These are phyloP conservation scores for Cordyceps pruinosa DNA, from an alignment of 2,329 filamentous ascomycete genomes.

Conservation along the genomic window DNA sequence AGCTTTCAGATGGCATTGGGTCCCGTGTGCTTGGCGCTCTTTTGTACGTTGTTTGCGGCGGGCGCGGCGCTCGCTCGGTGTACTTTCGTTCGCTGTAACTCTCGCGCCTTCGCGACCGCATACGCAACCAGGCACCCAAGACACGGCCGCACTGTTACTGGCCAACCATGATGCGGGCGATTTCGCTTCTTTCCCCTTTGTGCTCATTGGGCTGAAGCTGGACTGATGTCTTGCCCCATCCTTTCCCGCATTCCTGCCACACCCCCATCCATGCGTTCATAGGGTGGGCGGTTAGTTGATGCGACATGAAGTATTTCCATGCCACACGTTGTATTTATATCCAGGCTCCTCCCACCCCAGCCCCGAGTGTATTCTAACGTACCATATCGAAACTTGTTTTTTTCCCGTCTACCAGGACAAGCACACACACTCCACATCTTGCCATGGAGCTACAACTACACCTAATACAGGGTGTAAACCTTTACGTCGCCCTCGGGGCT, in stretches of 20 bases:
- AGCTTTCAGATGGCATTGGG: no score
- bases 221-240: background rate
- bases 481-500: slow-evolving; percentile 5
- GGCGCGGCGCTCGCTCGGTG: background rate
- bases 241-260: slow-evolving; percentile 1
- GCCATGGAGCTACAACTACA: slow-evolving; percentile 2
- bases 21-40: no score
- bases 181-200: slow-evolving; percentile 3
- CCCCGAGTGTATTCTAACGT: background rate
- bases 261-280: background rate
- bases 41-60: background rate
- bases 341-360: background rate
- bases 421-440: background rate
- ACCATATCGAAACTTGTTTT: background rate
- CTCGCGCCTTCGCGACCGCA: slow-evolving; percentile 5
- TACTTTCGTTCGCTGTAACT: background rate
- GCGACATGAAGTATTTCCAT: background rate
- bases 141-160: background rate
- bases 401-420: background rate
- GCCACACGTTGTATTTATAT: slow-evolving; percentile 6
- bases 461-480: slow-evolving; percentile 8
- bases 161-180: background rate
- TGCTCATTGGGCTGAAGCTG: background rate
- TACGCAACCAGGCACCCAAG: background rate
- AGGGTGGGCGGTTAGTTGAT: slow-evolving; percentile 2